A percentile compares a stretch with the other conserved stretches of the same genome.
These are phyloP conservation scores for Lentinula aciculospora DNA, from an alignment of 768 basidiomycete genomes.

Conservation along the genomic window DNA sequence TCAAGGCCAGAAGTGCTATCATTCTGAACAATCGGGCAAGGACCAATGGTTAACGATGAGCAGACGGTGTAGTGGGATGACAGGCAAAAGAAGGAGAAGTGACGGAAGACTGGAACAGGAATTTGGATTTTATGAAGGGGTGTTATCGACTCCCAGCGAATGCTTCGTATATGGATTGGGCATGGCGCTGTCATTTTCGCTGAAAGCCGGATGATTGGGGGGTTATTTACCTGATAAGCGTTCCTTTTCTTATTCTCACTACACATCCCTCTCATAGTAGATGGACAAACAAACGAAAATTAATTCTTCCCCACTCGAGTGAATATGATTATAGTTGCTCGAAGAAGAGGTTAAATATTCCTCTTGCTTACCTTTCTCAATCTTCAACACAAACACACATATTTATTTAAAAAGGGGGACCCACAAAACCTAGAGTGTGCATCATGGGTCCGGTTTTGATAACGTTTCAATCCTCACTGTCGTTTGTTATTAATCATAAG, in stretches of 20 bases:
- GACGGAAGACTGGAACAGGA: neutral
- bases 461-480: neutral
- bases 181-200: neutral
- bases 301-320: too few relatives aligned
- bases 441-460: neutral
- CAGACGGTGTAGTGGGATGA: neutral
- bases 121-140: neutral
- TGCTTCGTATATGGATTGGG: neutral
- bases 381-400: neutral
- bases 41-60: neutral
- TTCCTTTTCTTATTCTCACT: neutral
- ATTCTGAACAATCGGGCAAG: neutral
- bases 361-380: neutral
- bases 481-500: neutral
- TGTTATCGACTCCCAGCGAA: neutral
- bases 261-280: too few relatives aligned
- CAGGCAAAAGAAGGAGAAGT: neutral
- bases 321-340: too few relatives aligned
- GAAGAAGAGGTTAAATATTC: neutral
- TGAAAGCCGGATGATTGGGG: neutral
- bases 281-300: too few relatives aligned
- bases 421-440: too few relatives aligned
- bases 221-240: neutral
- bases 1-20: slow-evolving; percentile 17
- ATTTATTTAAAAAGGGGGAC: too few relatives aligned